Conservation (phyloP, 345 rosid species). For the Arabidopsis arenosa region DNA sequence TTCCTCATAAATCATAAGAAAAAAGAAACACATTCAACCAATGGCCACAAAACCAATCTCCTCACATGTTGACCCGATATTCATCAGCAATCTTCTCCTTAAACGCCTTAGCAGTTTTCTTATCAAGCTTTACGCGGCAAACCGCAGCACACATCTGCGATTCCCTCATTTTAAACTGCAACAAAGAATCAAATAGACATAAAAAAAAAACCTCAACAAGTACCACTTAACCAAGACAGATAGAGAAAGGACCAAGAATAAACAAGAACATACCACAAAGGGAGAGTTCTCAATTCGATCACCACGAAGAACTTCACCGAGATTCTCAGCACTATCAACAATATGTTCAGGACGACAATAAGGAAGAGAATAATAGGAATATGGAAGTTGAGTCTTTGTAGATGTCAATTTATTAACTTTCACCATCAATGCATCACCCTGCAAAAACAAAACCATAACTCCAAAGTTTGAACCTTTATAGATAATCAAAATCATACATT, state of each 20-base stretch:
- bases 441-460: conserved; percentile 20
- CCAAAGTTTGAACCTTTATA: background rate
- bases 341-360: conserved; percentile 66
- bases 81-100: conserved; percentile 88
- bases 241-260: background rate
- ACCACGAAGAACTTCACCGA: conserved; percentile 94
- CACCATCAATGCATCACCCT: conserved; percentile 84
- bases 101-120: conserved; percentile 65
- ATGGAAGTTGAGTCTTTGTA: conserved; percentile 93
- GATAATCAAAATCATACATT: background rate
- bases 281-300: conserved; percentile 94
- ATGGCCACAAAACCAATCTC: background rate
- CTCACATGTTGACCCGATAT: conserved; percentile 84
- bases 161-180: conserved; percentile 89
- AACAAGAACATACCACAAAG: conserved; percentile 57
- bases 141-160: conserved; percentile 67
- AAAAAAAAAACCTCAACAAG: conserved; percentile 12
- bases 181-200: background rate
- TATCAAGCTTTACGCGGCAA: conserved; percentile 58
- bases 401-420: conserved; percentile 93
- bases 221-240: background rate
- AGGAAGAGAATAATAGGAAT: conserved; percentile 75
- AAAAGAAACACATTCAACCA: background rate
- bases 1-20: background rate
- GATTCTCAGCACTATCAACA: conserved; percentile 89